Evolutionary conservation across 73 alveolate species (phyloP).

Genomic region (Tetrahymena elliotti): DNA sequence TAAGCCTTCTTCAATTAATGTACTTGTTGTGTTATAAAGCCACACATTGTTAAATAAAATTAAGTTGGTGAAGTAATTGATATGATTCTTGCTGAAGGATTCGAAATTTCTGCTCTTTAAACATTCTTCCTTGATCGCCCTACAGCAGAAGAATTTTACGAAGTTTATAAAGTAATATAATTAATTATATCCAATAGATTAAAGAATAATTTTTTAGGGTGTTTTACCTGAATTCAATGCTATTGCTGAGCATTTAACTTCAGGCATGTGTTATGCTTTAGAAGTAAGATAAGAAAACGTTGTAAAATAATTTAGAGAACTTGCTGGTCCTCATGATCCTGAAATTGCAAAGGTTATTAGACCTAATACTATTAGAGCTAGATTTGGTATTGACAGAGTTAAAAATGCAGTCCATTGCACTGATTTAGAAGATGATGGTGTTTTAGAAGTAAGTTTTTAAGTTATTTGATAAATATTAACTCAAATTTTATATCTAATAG

Average conservation of each 20-base stretch:
- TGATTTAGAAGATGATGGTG: constrained; percentile 96
- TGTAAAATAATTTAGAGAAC: constrained; percentile 75
- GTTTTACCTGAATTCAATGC: constrained; percentile 94
- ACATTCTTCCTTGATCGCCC: constrained; percentile 81
- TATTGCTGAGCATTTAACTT: constrained; percentile 80
- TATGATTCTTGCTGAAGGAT: constrained; percentile 89
- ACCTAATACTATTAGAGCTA: constrained; percentile 94
- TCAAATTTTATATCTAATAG: not conserved
- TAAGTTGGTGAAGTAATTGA: constrained; percentile 90
- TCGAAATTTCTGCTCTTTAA: constrained; percentile 89
- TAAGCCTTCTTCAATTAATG: constrained; percentile 85
- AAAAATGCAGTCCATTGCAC: constrained; percentile 96
- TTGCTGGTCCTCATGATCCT: constrained; percentile 98
- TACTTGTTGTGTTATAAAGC: constrained; percentile 88
- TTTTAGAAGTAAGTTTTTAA: constrained; percentile 50
- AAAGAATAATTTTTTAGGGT: constrained; percentile 37
- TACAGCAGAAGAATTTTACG: constrained; percentile 93
- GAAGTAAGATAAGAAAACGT: constrained; percentile 95
- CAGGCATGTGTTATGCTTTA: constrained; percentile 91
- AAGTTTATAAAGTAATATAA: constrained; percentile 77
- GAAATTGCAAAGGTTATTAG: constrained; percentile 92
- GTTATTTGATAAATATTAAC: not conserved
- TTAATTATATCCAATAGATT: not conserved
- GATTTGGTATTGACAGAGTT: constrained; percentile 90
- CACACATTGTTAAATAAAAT: constrained; percentile 80